Percentiles rank a stretch among this genome's conserved stretches.
Evolutionary conservation across 805 yeast species (phyloP).

Genomic region (Tetrapisispora fleetii): DNA sequence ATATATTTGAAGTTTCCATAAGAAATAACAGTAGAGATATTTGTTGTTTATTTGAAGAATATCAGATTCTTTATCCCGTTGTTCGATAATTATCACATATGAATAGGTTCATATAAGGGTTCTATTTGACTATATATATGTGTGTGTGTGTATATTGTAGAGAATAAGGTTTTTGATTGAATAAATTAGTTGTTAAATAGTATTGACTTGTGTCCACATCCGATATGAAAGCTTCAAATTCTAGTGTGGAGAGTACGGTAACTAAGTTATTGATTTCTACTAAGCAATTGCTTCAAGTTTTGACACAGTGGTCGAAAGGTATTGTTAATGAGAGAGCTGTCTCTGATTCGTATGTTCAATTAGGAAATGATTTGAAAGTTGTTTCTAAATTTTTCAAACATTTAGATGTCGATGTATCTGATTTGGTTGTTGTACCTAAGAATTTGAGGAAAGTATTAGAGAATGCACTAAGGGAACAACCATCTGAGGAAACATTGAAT

Average conservation of each 20-base stretch:
- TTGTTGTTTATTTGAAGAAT: not conserved
- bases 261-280: constrained; percentile 77
- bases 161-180: not conserved
- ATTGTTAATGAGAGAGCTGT: constrained; percentile 76
- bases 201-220: not conserved
- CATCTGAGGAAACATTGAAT: constrained; percentile 75
- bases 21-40: not conserved
- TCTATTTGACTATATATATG: too few relatives aligned
- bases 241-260: constrained; percentile 66
- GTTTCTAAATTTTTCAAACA: constrained; percentile 70
- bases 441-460: constrained; percentile 72
- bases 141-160: too few relatives aligned
- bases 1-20: not conserved
- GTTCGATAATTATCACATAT: too few relatives aligned
- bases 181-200: too few relatives aligned
- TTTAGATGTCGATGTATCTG: constrained; percentile 73
- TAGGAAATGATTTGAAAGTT: constrained; percentile 88
- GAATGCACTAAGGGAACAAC: constrained; percentile 73
- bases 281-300: constrained; percentile 72
- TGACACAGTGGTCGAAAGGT: constrained; percentile 83
- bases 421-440: constrained; percentile 85
- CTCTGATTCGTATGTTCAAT: constrained; percentile 79
- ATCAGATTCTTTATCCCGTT: not conserved
- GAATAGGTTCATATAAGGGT: too few relatives aligned
- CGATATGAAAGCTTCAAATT: constrained; percentile 1